These are phyloP conservation scores for Podospora conica DNA, from an alignment of 495 filamentous ascomycete genomes.

Conservation along the genomic window DNA sequence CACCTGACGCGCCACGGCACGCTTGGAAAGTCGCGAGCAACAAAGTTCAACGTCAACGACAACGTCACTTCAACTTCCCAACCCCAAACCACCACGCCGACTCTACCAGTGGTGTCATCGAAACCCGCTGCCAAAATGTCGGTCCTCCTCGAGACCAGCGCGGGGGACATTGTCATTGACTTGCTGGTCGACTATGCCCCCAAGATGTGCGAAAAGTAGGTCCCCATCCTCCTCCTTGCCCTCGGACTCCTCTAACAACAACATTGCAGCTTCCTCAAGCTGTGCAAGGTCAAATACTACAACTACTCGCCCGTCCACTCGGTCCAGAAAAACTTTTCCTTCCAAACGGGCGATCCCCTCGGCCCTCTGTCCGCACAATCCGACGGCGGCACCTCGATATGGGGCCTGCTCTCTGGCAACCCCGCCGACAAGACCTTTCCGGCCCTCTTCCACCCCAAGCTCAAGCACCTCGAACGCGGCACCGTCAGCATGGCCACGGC, in stretches of 20 bases:
- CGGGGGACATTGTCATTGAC: constrained; percentile 91
- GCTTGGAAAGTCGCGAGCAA: not conserved
- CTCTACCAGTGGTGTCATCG: not conserved
- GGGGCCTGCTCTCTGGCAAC: constrained; percentile 67
- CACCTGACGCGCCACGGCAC: too few relatives aligned
- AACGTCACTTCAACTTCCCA: not conserved
- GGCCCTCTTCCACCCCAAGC: constrained; percentile 73
- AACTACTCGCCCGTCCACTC: constrained; percentile 88
- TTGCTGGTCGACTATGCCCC: constrained; percentile 80
- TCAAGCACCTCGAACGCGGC: constrained; percentile 79
- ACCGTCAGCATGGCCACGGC: constrained; percentile 94
- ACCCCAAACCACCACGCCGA: not conserved
- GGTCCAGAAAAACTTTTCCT: constrained; percentile 86
- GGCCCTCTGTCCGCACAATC: constrained; percentile 75
- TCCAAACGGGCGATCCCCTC: constrained; percentile 90
- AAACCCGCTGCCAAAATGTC: constrained; percentile 42
- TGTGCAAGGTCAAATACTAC: constrained; percentile 97
- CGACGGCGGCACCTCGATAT: constrained; percentile 87
- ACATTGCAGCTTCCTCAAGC: constrained; percentile 78
- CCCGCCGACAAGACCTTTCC: constrained; percentile 69
- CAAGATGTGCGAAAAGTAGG: constrained; percentile 86
- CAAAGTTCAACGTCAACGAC: not conserved
- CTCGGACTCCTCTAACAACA: constrained; percentile 41
- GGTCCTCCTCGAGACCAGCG: constrained; percentile 82
- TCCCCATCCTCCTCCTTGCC: constrained; percentile 2